These are phyloP conservation scores for Pyrenochaeta sp. DNA, from an alignment of 2,329 filamentous ascomycete species.

Conservation along the genomic window DNA sequence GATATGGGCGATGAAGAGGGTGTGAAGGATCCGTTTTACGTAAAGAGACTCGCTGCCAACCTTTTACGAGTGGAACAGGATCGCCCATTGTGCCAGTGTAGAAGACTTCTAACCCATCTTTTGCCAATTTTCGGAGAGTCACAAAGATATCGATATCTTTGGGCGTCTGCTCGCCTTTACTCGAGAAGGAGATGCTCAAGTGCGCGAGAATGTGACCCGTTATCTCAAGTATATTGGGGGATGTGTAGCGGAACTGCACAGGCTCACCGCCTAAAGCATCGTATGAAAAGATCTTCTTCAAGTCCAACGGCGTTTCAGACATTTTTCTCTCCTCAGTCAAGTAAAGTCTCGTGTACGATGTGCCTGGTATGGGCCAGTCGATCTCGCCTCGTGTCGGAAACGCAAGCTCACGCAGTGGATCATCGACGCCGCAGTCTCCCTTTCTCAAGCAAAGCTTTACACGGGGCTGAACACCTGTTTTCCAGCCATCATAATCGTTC, in stretches of 20 bases:
- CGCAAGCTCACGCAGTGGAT: neutral
- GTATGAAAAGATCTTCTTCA: neutral
- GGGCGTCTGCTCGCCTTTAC: conserved; percentile 37
- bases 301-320: neutral
- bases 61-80: conserved; percentile 65
- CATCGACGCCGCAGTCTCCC: conserved; percentile 63
- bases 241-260: neutral
- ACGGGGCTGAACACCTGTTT: conserved; percentile 50
- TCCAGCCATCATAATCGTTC: conserved; percentile 67
- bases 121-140: conserved; percentile 61
- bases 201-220: conserved; percentile 71
- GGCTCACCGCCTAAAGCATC: neutral
- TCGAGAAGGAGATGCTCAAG: conserved; percentile 62
- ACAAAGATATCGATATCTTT: conserved; percentile 68
- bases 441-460: conserved; percentile 57
- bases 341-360: conserved; percentile 66
- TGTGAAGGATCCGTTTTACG: conserved; percentile 55
- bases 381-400: conserved; percentile 58
- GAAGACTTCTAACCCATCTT: conserved; percentile 61
- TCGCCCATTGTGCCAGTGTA: conserved; percentile 70
- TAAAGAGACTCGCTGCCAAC: conserved; percentile 64
- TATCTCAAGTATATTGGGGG: conserved; percentile 65
- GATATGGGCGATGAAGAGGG: conserved; percentile 25
- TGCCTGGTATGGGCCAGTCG: conserved; percentile 70
- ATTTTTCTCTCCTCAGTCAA: conserved; percentile 48